Evolutionary conservation across 805 yeast genomes (phyloP).

Genomic region (Priceomyces fermenticarens): DNA sequence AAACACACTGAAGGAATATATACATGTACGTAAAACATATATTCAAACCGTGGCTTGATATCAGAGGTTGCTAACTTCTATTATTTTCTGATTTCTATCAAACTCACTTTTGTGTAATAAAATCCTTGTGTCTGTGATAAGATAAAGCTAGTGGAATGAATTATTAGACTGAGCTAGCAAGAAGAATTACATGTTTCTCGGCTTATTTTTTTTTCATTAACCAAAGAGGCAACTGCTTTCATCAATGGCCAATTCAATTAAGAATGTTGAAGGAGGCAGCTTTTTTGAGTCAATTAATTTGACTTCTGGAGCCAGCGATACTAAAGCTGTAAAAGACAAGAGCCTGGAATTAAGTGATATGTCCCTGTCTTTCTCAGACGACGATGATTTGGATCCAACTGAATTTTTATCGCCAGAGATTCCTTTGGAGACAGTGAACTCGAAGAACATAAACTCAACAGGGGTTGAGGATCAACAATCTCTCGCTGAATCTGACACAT

Average conservation of each 20-base stretch:
- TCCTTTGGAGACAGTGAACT: slow-evolving; percentile 4
- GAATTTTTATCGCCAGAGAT: slow-evolving; percentile 19
- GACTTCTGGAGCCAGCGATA: neutral
- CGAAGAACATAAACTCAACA: neutral
- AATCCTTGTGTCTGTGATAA: too few species aligned
- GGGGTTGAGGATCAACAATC: slow-evolving; percentile 1
- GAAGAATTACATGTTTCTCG: too few species aligned
- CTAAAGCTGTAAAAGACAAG: neutral
- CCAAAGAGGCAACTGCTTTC: too few species aligned
- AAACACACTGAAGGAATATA: too few species aligned
- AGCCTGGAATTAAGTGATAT: slow-evolving; percentile 2
- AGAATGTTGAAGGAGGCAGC: neutral
- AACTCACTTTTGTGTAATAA: too few species aligned
- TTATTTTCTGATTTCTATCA: too few species aligned
- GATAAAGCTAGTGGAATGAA: too few species aligned
- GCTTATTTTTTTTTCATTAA: too few species aligned
- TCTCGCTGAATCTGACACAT: slow-evolving; percentile 2
- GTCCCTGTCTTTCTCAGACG: slow-evolving; percentile 9
- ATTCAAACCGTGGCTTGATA: too few species aligned
- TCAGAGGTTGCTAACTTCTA: too few species aligned
- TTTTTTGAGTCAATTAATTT: slow-evolving; percentile 9
- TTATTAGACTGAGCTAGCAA: too few species aligned
- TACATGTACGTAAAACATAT: too few species aligned
- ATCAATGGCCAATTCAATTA: neutral
- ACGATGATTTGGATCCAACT: slow-evolving; percentile 21